These are phyloP conservation scores for Geotrichum europaeum DNA, from an alignment of 1,139 yeast species.

Conservation along the genomic window DNA sequence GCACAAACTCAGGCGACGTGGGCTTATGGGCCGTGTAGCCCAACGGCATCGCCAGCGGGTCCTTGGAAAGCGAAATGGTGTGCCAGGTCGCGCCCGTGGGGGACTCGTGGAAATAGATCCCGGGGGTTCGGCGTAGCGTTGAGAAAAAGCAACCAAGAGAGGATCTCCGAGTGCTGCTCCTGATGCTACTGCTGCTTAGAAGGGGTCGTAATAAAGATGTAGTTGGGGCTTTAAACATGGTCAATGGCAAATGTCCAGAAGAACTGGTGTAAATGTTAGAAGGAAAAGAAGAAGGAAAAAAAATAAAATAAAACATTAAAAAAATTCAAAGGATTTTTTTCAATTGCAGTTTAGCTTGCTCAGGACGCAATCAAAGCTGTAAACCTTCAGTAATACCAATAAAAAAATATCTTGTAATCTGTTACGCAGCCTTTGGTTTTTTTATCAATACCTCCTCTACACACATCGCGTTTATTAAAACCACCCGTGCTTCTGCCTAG, in stretches of 20 bases:
- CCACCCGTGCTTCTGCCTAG: too few species aligned
- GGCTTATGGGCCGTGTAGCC: slow-evolving; percentile 8
- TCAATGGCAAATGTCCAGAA: background rate
- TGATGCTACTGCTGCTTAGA: background rate
- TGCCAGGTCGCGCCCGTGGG: background rate
- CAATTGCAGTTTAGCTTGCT: too few species aligned
- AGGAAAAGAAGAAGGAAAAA: background rate
- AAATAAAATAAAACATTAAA: too few species aligned
- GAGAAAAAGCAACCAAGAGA: background rate
- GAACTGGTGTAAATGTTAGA: background rate
- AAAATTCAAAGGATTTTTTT: too few species aligned
- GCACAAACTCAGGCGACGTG: background rate
- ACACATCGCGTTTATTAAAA: too few species aligned
- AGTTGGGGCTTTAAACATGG: background rate
- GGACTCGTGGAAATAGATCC: slow-evolving; percentile 8
- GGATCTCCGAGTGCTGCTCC: background rate
- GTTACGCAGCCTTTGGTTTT: too few species aligned
- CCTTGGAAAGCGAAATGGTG: slow-evolving; percentile 9
- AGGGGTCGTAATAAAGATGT: background rate
- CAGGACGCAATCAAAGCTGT: too few species aligned
- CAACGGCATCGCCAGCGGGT: slow-evolving; percentile 7
- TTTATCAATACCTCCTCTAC: too few species aligned
- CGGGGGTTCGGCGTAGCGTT: slow-evolving; percentile 6
- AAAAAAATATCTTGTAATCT: too few species aligned
- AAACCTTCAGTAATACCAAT: too few species aligned